Conservation (phyloP, 176 grass and related monocot species). For the Cocos nucifera region DNA sequence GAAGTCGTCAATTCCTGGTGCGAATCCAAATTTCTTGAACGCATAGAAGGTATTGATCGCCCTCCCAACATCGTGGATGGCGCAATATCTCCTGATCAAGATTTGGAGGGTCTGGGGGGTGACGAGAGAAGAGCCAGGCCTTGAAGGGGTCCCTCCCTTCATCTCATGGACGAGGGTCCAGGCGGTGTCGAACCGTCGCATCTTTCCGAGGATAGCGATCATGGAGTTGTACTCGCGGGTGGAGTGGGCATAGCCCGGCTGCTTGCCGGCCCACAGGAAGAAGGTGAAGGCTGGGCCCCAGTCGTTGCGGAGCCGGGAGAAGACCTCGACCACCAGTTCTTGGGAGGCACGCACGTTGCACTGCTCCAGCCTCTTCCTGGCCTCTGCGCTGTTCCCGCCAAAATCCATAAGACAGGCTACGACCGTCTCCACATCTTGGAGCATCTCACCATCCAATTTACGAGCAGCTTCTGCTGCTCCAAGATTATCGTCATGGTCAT, state of each 20-base stretch:
- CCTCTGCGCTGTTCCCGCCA: slow-evolving; percentile 13
- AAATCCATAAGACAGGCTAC: slow-evolving; percentile 29
- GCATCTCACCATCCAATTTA: slow-evolving; percentile 22
- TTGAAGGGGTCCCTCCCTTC: slow-evolving; percentile 18
- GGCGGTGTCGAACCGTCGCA: slow-evolving; percentile 62
- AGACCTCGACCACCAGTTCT: slow-evolving; percentile 46
- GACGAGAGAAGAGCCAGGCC: slow-evolving; percentile 15
- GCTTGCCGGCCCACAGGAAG: slow-evolving; percentile 62
- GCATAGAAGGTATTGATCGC: slow-evolving; percentile 53
- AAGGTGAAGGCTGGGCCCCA: slow-evolving; percentile 55
- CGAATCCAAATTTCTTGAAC: slow-evolving; percentile 47
- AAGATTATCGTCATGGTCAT: slow-evolving; percentile 29
- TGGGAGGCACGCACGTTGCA: slow-evolving; percentile 50
- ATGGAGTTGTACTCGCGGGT: slow-evolving; percentile 56
- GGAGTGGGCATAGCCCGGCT: slow-evolving; percentile 45
- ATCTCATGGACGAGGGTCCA: slow-evolving; percentile 65
- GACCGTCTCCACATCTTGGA: slow-evolving; percentile 37
- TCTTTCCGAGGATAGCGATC: slow-evolving; percentile 73
- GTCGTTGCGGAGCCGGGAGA: slow-evolving; percentile 62
- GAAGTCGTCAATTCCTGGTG: slow-evolving; percentile 33
- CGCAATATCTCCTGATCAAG: slow-evolving; percentile 49
- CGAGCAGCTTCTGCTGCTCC: slow-evolving; percentile 24
- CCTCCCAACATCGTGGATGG: slow-evolving; percentile 43
- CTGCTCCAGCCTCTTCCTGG: slow-evolving; percentile 26
- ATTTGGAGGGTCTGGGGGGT: slow-evolving; percentile 42